phyloP scores from a whole-genome alignment of 805 yeast genomes.

The Hanseniaspora thailandica region DNA sequence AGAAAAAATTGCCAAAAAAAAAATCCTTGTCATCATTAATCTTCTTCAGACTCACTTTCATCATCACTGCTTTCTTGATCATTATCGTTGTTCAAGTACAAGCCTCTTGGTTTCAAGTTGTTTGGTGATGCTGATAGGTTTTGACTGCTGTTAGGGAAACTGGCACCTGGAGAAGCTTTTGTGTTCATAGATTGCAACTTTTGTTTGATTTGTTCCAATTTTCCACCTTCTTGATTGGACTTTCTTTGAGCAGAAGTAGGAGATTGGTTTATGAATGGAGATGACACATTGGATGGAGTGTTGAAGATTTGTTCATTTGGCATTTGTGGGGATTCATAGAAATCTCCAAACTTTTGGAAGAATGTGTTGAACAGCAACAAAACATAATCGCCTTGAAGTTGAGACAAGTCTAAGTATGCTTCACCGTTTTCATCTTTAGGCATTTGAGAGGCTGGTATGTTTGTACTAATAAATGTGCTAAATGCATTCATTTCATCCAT shows the following conservation, averaged over 20 bases:
- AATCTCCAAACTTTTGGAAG: constrained; percentile 36
- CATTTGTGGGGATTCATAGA: constrained; percentile 19
- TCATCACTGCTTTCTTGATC: constrained; percentile 33
- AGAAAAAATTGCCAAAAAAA: neutral
- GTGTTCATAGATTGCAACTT: constrained; percentile 63
- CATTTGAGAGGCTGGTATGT: constrained; percentile 12
- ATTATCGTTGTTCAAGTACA: constrained; percentile 20
- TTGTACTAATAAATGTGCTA: constrained; percentile 9
- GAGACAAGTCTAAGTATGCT: constrained; percentile 92
- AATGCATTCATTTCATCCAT: constrained; percentile 77
- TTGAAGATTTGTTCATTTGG: constrained; percentile 13
- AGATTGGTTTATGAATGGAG: constrained; percentile 5
- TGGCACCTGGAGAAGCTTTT: constrained; percentile 36
- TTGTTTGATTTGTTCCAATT: constrained; percentile 57
- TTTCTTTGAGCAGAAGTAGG: constrained; percentile 3
- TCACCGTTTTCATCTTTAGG: constrained; percentile 44
- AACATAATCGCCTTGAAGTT: constrained; percentile 72
- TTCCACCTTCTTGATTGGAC: constrained; percentile 26
- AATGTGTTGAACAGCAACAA: constrained; percentile 75
- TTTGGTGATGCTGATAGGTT: constrained; percentile 18
- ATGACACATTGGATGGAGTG: constrained; percentile 1
- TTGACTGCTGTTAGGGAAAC: constrained; percentile 24
- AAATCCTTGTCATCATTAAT: constrained; percentile 26
- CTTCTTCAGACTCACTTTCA: constrained; percentile 63
- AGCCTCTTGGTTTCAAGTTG: constrained; percentile 14